Evolutionary conservation across 2,329 filamentous ascomycete genomes (phyloP).

Genomic region (Leptosphaerulina australis): DNA sequence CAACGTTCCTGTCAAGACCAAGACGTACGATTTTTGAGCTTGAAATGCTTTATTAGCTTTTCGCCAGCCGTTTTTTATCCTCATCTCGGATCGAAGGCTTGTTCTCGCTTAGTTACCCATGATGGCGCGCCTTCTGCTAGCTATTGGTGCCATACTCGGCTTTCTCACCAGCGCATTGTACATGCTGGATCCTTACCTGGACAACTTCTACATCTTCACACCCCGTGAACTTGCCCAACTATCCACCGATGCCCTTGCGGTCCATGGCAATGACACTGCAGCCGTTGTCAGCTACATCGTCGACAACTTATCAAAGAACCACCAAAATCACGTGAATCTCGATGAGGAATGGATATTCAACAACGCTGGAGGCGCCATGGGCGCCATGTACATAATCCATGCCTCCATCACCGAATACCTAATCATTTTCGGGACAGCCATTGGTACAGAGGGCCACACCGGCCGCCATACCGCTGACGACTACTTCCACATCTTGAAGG

Average conservation of each 20-base stretch:
- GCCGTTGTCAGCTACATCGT: slow-evolving; percentile 73
- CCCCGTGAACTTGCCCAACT: slow-evolving; percentile 71
- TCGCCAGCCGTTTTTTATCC: no score
- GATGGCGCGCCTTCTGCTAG: slow-evolving; percentile 29
- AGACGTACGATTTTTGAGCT: slow-evolving; percentile 4
- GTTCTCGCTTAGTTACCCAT: background rate
- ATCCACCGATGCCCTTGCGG: slow-evolving; percentile 66
- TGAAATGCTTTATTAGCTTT: background rate
- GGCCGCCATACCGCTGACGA: slow-evolving; percentile 91
- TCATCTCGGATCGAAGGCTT: no score
- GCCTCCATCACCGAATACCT: slow-evolving; percentile 76
- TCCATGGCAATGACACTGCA: slow-evolving; percentile 76
- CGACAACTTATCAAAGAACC: slow-evolving; percentile 61
- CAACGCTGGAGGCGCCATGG: slow-evolving; percentile 91
- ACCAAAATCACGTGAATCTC: slow-evolving; percentile 63
- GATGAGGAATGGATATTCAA: slow-evolving; percentile 89
- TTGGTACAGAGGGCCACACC: slow-evolving; percentile 86
- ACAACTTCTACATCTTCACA: slow-evolving; percentile 74
- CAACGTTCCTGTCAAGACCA: background rate
- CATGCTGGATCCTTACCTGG: slow-evolving; percentile 36
- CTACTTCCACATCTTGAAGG: slow-evolving; percentile 89
- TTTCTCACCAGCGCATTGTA: slow-evolving; percentile 34
- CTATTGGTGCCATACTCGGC: slow-evolving; percentile 33
- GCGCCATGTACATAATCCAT: slow-evolving; percentile 88
- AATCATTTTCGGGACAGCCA: slow-evolving; percentile 59